Conservation (phyloP, 306 rosid species). For the Corylus avellana region DNA sequence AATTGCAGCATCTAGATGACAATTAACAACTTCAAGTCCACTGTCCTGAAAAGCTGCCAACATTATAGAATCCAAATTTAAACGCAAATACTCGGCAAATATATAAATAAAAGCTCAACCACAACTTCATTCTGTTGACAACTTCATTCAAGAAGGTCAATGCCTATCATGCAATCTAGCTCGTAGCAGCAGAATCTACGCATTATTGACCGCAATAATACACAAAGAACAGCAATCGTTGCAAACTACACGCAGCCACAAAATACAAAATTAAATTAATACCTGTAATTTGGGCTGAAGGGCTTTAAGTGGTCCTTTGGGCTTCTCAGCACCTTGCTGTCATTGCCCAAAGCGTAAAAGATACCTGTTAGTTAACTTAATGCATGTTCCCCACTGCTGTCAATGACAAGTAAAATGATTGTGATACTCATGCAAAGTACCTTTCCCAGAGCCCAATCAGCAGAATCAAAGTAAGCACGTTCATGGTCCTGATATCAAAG, state of each 20-base stretch:
- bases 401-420: slow-evolving; percentile 14
- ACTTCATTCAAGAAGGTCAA: not conserved
- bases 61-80: not conserved
- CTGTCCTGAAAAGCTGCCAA: not conserved
- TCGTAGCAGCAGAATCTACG: not conserved
- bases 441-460: slow-evolving; percentile 99
- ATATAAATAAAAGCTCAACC: not conserved
- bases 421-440: slow-evolving; percentile 38
- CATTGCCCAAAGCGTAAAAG: slow-evolving; percentile 26
- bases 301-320: slow-evolving; percentile 98
- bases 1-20: not conserved
- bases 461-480: slow-evolving; percentile 97
- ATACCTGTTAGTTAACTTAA: slow-evolving; percentile 25
- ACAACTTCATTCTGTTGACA: not conserved
- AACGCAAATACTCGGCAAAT: not conserved
- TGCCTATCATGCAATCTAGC: not conserved
- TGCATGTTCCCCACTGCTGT: slow-evolving; percentile 1
- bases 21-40: not conserved
- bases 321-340: slow-evolving; percentile 95
- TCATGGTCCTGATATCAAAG: slow-evolving; percentile 79
- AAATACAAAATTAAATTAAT: slow-evolving; percentile 16
- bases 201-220: not conserved
- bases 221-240: not conserved
- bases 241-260: not conserved
- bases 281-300: slow-evolving; percentile 92